phyloP scores from a whole-genome alignment of 2,329 filamentous ascomycete species.

The Penicillium expansum region DNA sequence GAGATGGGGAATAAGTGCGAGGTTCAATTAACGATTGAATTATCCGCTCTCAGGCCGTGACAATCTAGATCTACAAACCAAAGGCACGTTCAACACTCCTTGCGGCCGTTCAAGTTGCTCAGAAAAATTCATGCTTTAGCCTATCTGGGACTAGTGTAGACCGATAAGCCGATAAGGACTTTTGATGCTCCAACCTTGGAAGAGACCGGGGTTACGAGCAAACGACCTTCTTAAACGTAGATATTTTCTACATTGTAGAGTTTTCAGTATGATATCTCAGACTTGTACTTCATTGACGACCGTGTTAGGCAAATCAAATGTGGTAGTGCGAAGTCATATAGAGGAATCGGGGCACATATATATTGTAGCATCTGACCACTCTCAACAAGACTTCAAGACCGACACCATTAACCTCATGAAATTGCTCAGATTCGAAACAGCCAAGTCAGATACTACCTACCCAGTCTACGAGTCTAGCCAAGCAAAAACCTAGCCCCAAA shows the following conservation, averaged over 20 bases:
- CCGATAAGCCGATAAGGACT: slow-evolving; percentile 25
- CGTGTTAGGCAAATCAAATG: too few species aligned
- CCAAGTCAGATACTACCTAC: background rate
- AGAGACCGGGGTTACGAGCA: background rate
- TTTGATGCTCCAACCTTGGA: background rate
- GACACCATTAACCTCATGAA: background rate
- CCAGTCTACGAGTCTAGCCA: background rate
- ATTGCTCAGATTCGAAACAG: background rate
- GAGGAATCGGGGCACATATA: background rate
- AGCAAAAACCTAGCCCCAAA: background rate
- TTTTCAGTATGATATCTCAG: background rate
- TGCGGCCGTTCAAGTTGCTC: slow-evolving; percentile 11
- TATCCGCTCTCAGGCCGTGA: slow-evolving; percentile 1
- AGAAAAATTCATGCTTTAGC: slow-evolving; percentile 18
- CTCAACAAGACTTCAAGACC: background rate
- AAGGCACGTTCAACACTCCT: slow-evolving; percentile 13
- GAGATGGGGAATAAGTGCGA: background rate
- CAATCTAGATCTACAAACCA: slow-evolving; percentile 2
- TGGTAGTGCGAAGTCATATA: background rate
- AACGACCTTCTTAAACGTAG: background rate
- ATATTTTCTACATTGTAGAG: background rate
- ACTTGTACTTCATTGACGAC: background rate
- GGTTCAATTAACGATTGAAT: background rate
- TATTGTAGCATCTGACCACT: background rate
- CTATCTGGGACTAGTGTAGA: slow-evolving; percentile 16